Conservation (phyloP, 2,329 filamentous ascomycete species). For the Paraphaeosphaeria sporulosa region DNA sequence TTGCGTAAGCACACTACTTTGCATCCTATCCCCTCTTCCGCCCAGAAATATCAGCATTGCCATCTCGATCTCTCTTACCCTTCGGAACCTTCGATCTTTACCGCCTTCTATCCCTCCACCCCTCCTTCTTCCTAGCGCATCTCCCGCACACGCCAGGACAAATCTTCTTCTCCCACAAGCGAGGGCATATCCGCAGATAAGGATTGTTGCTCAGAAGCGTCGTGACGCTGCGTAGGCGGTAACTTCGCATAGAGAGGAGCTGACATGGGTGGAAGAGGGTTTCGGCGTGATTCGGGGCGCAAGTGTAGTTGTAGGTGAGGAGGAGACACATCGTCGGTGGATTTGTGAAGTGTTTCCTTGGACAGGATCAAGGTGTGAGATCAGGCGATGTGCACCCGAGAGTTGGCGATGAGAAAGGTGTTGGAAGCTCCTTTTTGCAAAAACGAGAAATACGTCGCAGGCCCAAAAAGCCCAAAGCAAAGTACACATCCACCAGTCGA, state of each 20-base stretch:
- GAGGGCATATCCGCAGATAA: conserved; percentile 19
- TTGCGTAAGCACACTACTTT: no score
- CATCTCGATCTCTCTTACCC: no score
- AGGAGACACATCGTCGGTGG: conserved; percentile 24
- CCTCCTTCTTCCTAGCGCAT: conserved; percentile 18
- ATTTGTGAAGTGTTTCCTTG: no score
- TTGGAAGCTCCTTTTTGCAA: background rate
- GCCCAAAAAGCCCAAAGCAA: no score
- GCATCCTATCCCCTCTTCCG: no score
- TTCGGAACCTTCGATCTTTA: no score
- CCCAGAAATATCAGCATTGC: no score
- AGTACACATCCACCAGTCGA: no score
- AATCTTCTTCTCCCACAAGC: conserved; percentile 28
- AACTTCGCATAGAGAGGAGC: conserved; percentile 1
- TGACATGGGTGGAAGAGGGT: conserved; percentile 28
- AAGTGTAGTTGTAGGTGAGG: conserved; percentile 26
- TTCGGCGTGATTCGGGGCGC: conserved; percentile 24
- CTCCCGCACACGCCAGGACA: conserved; percentile 26
- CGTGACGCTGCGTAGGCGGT: background rate
- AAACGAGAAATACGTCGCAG: background rate
- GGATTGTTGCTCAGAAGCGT: conserved; percentile 16
- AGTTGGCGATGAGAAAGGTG: no score
- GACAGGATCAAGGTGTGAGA: no score
- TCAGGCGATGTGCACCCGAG: no score
- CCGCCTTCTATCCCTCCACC: background rate